Evolutionary conservation across 495 filamentous ascomycete genomes (phyloP).

Genomic region (Lichina pygmaea): DNA sequence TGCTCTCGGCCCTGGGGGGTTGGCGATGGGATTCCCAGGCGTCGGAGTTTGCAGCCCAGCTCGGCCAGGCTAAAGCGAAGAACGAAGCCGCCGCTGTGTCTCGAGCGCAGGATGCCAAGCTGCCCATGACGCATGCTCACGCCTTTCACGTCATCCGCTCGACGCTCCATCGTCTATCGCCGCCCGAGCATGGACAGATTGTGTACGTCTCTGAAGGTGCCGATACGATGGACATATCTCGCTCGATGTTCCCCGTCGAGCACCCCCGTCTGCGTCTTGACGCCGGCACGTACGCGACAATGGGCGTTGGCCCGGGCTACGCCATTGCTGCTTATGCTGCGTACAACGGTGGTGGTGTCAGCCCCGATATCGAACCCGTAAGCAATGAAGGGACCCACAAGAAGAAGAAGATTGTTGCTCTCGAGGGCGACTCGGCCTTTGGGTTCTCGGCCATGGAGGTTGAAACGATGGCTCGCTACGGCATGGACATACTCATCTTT

Average conservation of each 20-base stretch:
- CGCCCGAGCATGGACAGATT: slow-evolving; percentile 19
- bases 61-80: slow-evolving; percentile 17
- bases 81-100: slow-evolving; percentile 21
- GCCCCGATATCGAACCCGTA: slow-evolving; percentile 4
- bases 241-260: slow-evolving; percentile 28
- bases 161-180: slow-evolving; percentile 16
- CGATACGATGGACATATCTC: slow-evolving; percentile 41
- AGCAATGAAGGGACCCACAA: background rate
- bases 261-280: slow-evolving; percentile 33
- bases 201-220: slow-evolving; percentile 40
- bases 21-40: slow-evolving; percentile 18
- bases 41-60: slow-evolving; percentile 11
- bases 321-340: slow-evolving; percentile 33
- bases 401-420: slow-evolving; percentile 29
- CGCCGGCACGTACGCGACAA: slow-evolving; percentile 37
- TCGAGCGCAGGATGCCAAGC: slow-evolving; percentile 10
- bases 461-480: slow-evolving; percentile 35
- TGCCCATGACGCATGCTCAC: slow-evolving; percentile 25
- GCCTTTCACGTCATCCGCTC: slow-evolving; percentile 27
- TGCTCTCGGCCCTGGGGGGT: slow-evolving; percentile 12
- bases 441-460: slow-evolving; percentile 36
- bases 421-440: slow-evolving; percentile 37
- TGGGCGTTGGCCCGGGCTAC: slow-evolving; percentile 41
- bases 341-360: slow-evolving; percentile 18
- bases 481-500: slow-evolving; percentile 32